Percentiles rank a stretch among this genome's conserved stretches.
phyloP scores from a whole-genome alignment of 2,329 filamentous ascomycete species.

The Xylariaceae sp. region DNA sequence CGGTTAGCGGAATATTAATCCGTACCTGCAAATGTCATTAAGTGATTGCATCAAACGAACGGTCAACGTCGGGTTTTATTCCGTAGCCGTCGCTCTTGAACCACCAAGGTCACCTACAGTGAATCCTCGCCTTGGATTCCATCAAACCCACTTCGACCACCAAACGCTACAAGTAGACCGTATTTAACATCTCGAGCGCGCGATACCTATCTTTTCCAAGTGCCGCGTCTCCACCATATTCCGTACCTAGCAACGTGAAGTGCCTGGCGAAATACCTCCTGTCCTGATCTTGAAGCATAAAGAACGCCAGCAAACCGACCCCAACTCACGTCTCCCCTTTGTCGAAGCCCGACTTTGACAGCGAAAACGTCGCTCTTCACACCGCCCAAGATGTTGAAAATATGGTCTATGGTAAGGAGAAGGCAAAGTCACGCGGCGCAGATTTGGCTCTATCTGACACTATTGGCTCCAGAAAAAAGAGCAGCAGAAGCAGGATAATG shows the following conservation, averaged over 20 bases:
- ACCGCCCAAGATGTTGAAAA: conserved; percentile 80
- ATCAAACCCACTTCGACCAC: too few relatives aligned
- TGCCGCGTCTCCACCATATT: background rate
- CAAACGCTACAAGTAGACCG: too few relatives aligned
- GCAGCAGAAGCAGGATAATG: conserved; percentile 89
- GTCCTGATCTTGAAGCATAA: background rate
- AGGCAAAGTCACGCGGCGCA: background rate
- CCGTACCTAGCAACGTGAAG: background rate
- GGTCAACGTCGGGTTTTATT: too few relatives aligned
- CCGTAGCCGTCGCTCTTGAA: background rate
- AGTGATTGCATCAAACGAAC: too few relatives aligned
- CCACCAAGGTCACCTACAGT: background rate
- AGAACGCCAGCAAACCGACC: background rate
- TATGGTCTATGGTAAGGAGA: conserved; percentile 87
- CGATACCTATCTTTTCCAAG: background rate
- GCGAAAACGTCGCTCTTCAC: conserved; percentile 10
- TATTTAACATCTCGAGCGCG: background rate
- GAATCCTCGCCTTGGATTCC: background rate
- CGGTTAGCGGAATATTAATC: too few relatives aligned
- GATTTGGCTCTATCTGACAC: conserved; percentile 19
- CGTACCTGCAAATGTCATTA: background rate
- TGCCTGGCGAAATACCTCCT: background rate
- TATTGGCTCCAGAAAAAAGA: conserved; percentile 71
- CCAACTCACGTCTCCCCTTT: background rate
- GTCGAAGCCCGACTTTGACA: background rate